A percentile compares a stretch with the other conserved stretches of the same genome.
These are phyloP conservation scores for Triglochin maritima DNA, from an alignment of 106 monocot genomes.

Conservation along the genomic window DNA sequence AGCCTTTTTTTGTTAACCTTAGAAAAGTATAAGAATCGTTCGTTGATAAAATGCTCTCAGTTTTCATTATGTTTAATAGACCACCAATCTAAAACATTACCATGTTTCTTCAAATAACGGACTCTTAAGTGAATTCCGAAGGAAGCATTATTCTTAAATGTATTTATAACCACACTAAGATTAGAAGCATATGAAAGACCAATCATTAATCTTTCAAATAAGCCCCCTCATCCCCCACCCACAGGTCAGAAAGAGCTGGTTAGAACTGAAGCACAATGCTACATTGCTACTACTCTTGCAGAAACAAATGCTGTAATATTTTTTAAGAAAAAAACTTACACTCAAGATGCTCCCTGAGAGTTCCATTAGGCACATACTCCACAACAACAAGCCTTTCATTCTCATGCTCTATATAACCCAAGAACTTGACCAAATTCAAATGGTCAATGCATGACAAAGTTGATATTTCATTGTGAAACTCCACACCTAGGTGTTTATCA, in stretches of 20 bases:
- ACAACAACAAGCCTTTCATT: slow-evolving; percentile 55
- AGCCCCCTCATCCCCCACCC: background rate
- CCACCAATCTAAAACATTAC: too few species aligned
- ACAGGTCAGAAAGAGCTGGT: background rate
- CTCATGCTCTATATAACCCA: slow-evolving; percentile 49
- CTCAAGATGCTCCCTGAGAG: slow-evolving; percentile 71
- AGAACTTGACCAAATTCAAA: slow-evolving; percentile 52
- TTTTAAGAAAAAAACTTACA: slow-evolving; percentile 18
- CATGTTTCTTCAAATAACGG: too few species aligned
- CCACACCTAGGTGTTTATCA: slow-evolving; percentile 21
- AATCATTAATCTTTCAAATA: background rate
- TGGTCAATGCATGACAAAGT: slow-evolving; percentile 51
- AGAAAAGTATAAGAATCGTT: too few species aligned
- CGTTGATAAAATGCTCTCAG: too few species aligned
- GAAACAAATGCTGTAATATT: background rate
- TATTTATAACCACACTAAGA: background rate
- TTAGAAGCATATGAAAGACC: background rate
- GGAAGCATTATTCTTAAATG: background rate
- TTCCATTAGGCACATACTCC: slow-evolving; percentile 68
- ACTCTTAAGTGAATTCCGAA: background rate
- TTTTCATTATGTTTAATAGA: too few species aligned
- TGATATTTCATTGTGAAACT: slow-evolving; percentile 55
- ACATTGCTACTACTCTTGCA: background rate
- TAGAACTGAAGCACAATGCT: background rate
- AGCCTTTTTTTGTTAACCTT: too few species aligned